Evolutionary conservation across 148 eudicot species (phyloP).

Genomic region (Agrostemma githago): DNA sequence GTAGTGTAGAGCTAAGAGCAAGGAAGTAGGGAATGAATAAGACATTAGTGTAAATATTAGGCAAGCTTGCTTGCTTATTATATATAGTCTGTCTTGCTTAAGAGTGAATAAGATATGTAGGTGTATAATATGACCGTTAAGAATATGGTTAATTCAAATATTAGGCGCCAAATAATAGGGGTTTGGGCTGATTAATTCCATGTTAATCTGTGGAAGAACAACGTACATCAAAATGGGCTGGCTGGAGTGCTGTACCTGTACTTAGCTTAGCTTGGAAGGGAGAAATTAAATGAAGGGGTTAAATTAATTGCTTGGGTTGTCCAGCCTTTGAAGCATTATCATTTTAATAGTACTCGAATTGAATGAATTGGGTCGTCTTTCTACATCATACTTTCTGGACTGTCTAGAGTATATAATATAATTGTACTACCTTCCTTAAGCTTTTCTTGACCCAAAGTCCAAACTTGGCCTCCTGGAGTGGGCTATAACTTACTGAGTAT

Average conservation of each 20-base stretch:
- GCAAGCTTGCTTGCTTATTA: neutral
- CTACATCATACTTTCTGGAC: neutral
- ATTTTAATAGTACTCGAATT: neutral
- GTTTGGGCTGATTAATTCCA: neutral
- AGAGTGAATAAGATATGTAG: neutral
- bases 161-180: conserved; percentile 37
- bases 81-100: no score
- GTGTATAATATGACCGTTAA: conserved; percentile 19
- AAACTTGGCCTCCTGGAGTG: no score
- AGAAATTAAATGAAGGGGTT: neutral
- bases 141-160: conserved; percentile 23
- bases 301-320: conserved; percentile 4
- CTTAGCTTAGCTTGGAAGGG: conserved; percentile 20
- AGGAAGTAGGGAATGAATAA: neutral
- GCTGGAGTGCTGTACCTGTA: neutral
- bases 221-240: neutral
- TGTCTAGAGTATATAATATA: no score
- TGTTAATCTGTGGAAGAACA: neutral
- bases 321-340: conserved; percentile 24
- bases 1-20: neutral
- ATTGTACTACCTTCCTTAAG: conserved; percentile 1
- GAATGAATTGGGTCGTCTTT: neutral
- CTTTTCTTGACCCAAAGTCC: neutral
- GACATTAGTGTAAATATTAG: conserved; percentile 3
- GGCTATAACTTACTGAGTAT: no score